Conservation (phyloP, 1,284 basidiomycete species). For the Cryptococcus sp. region DNA sequence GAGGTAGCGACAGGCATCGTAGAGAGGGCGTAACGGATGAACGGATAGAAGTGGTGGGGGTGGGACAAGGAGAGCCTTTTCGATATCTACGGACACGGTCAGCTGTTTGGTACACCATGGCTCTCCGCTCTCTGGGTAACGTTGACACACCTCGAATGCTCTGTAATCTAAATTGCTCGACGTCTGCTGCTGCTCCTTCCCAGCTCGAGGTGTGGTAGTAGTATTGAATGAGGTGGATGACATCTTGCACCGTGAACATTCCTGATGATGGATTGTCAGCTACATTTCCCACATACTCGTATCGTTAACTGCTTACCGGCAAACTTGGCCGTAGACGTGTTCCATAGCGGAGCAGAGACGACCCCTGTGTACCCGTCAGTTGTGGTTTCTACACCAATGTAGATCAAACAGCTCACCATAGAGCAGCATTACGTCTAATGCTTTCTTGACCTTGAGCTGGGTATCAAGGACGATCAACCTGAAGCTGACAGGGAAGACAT, state of each 20-base stretch:
- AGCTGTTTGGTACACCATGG: neutral
- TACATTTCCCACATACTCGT: neutral
- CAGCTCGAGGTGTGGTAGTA: conserved; percentile 85
- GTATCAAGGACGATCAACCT: conserved; percentile 95
- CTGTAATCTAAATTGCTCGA: conserved; percentile 91
- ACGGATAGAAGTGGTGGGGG: conserved; percentile 88
- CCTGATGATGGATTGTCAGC: conserved; percentile 55
- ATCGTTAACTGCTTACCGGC: conserved; percentile 55
- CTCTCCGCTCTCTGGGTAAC: neutral
- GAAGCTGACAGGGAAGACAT: conserved; percentile 95
- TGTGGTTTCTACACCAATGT: neutral
- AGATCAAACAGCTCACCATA: conserved; percentile 66
- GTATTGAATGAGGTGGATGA: conserved; percentile 95
- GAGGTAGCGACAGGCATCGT: conserved; percentile 85
- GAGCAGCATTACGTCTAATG: conserved; percentile 80
- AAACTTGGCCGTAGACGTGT: conserved; percentile 84
- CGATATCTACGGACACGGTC: conserved; percentile 69
- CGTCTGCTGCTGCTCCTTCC: conserved; percentile 84
- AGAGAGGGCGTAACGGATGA: conserved; percentile 83
- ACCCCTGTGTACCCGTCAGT: conserved; percentile 64
- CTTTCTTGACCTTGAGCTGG: conserved; percentile 89
- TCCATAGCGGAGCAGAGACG: conserved; percentile 98
- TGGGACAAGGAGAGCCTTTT: conserved; percentile 86
- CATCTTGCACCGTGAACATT: conserved; percentile 94
- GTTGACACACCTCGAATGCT: conserved; percentile 70